phyloP scores from a whole-genome alignment of 2,329 filamentous ascomycete genomes.

The Stemphylium lycopersici region DNA sequence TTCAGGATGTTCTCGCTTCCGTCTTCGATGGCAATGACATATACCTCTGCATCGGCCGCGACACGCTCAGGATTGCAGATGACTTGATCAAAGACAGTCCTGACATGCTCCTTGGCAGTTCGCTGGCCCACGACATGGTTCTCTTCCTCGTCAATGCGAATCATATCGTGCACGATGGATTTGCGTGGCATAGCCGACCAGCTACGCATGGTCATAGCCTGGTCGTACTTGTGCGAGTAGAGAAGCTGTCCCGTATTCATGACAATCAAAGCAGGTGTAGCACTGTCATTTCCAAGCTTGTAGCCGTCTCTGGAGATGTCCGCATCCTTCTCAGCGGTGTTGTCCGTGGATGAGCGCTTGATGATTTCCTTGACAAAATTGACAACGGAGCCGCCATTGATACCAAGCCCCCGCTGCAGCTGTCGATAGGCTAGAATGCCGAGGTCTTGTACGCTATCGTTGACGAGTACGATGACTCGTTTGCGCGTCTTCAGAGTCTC shows the following conservation, averaged over 20 bases:
- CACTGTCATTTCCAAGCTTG: constrained; percentile 18
- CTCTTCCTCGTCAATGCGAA: constrained; percentile 57
- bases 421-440: constrained; percentile 76
- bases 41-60: constrained; percentile 61
- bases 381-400: constrained; percentile 73
- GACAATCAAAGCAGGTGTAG: constrained; percentile 68
- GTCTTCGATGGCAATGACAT: constrained; percentile 74
- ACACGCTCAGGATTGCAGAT: constrained; percentile 57
- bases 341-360: constrained; percentile 29
- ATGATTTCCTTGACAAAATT: constrained; percentile 62
- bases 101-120: constrained; percentile 65
- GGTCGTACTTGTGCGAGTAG: constrained; percentile 72
- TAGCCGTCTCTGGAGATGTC: constrained; percentile 29
- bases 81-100: constrained; percentile 69
- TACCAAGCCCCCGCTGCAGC: constrained; percentile 66
- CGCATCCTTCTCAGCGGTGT: constrained; percentile 12
- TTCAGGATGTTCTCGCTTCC: constrained; percentile 64
- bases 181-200: constrained; percentile 66
- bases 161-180: constrained; percentile 63
- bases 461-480: constrained; percentile 75
- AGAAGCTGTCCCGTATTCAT: constrained; percentile 78
- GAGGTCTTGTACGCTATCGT: constrained; percentile 78
- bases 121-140: constrained; percentile 70
- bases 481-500: constrained; percentile 61
- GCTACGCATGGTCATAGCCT: constrained; percentile 63